Percentiles rank a stretch among this genome's conserved stretches.
Conservation (phyloP, 768 basidiomycete genomes). For the Paxillus involutus region DNA sequence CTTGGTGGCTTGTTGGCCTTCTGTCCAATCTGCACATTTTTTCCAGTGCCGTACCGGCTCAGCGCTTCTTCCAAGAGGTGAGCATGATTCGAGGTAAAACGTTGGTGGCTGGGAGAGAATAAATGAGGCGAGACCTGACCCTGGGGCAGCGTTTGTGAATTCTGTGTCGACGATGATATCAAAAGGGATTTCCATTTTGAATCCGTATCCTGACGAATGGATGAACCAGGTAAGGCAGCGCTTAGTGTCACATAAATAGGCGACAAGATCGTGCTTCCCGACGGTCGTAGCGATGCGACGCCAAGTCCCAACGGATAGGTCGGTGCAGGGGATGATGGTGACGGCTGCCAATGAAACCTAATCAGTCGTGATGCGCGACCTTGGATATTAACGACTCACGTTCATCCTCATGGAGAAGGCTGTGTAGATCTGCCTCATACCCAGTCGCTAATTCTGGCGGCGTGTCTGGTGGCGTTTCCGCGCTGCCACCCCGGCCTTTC, state of each 20-base stretch:
- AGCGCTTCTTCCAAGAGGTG: constrained; percentile 30
- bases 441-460: constrained; percentile 53
- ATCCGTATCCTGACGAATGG: constrained; percentile 65
- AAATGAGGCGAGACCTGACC: constrained; percentile 60
- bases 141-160: constrained; percentile 54
- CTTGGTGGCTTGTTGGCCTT: constrained; percentile 64
- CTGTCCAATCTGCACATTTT: constrained; percentile 74
- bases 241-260: constrained; percentile 69
- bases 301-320: constrained; percentile 78
- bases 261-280: constrained; percentile 65
- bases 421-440: constrained; percentile 59
- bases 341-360: constrained; percentile 47
- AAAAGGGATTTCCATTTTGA: constrained; percentile 86
- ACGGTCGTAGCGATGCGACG: constrained; percentile 61
- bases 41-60: constrained; percentile 51
- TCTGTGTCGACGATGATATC: constrained; percentile 56
- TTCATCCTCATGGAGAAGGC: constrained; percentile 73
- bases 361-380: not conserved
- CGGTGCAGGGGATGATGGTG: constrained; percentile 72
- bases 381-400: constrained; percentile 45
- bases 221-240: constrained; percentile 79
- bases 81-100: constrained; percentile 62
- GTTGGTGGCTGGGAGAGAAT: constrained; percentile 63
- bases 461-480: constrained; percentile 42
- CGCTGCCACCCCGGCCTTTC: constrained; percentile 36